Evolutionary conservation across 805 yeast genomes (phyloP).

Genomic region (Scheffersomyces lignosus): DNA sequence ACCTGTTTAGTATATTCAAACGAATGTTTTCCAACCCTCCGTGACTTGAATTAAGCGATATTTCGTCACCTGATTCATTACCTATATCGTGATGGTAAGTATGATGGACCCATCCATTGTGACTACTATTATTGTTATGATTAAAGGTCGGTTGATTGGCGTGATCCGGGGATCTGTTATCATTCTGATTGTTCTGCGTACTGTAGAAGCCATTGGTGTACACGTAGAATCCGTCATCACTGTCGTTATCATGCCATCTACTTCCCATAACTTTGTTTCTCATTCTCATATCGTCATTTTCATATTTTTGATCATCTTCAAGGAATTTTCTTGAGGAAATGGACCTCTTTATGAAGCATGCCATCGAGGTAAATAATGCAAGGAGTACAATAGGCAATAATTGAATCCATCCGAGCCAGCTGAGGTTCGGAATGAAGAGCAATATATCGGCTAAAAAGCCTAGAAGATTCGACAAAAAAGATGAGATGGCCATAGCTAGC

Average conservation of each 20-base stretch:
- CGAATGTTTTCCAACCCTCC: background rate
- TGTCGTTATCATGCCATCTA: constrained; percentile 15
- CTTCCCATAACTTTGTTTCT: constrained; percentile 12
- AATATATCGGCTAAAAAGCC: constrained; percentile 82
- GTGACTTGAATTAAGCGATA: constrained; percentile 10
- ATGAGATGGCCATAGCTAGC: constrained; percentile 60
- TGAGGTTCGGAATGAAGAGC: constrained; percentile 70
- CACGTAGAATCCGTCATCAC: constrained; percentile 46
- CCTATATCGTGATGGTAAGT: background rate
- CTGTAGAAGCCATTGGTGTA: constrained; percentile 44
- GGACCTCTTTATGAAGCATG: constrained; percentile 73
- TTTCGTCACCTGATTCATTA: constrained; percentile 10
- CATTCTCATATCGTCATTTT: constrained; percentile 36
- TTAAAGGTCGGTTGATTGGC: constrained; percentile 2
- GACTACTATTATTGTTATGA: constrained; percentile 9
- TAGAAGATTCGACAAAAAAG: constrained; percentile 67
- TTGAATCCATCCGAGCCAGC: constrained; percentile 86
- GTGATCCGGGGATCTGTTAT: background rate
- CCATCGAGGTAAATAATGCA: constrained; percentile 60
- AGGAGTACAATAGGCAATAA: constrained; percentile 65
- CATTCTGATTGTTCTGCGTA: constrained; percentile 13
- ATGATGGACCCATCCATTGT: constrained; percentile 19
- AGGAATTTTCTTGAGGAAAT: constrained; percentile 50
- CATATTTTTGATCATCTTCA: constrained; percentile 28
- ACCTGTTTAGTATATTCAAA: too few species aligned